Evolutionary conservation across 345 rosid genomes (phyloP).

Genomic region (Gossypium bickii): DNA sequence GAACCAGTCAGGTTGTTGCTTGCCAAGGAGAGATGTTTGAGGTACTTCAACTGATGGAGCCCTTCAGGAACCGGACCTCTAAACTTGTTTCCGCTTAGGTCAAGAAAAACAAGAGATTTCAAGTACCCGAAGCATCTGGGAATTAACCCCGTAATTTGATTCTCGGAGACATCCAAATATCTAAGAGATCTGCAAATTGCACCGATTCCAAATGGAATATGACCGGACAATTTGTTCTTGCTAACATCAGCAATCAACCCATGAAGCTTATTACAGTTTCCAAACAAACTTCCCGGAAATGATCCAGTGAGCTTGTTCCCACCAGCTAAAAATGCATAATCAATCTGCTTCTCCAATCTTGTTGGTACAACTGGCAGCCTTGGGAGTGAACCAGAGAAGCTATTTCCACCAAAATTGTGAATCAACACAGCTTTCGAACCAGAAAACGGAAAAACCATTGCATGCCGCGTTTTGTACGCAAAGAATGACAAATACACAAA

Average conservation of each 20-base stretch:
- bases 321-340: slow-evolving; percentile 42
- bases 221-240: slow-evolving; percentile 47
- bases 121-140: slow-evolving; percentile 39
- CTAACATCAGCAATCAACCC: slow-evolving; percentile 43
- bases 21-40: slow-evolving; percentile 42
- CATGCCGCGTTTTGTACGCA: slow-evolving; percentile 9
- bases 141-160: slow-evolving; percentile 43
- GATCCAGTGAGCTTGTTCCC: slow-evolving; percentile 44
- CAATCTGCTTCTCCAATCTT: slow-evolving; percentile 19
- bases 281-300: slow-evolving; percentile 43
- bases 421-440: neutral
- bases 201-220: slow-evolving; percentile 42
- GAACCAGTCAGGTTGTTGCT: slow-evolving; percentile 45
- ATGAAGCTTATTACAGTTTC: slow-evolving; percentile 36
- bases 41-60: slow-evolving; percentile 34
- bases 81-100: slow-evolving; percentile 39
- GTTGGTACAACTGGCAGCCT: slow-evolving; percentile 21
- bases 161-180: slow-evolving; percentile 45
- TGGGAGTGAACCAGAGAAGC: slow-evolving; percentile 28
- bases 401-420: slow-evolving; percentile 34
- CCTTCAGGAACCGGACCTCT: neutral
- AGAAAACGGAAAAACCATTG: neutral
- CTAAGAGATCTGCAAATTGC: slow-evolving; percentile 46
- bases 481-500: slow-evolving; percentile 25
- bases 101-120: slow-evolving; percentile 42